Base-by-base conservation (phyloP, 139 green algal species). In the Chlamydomonas applanata region DNA sequence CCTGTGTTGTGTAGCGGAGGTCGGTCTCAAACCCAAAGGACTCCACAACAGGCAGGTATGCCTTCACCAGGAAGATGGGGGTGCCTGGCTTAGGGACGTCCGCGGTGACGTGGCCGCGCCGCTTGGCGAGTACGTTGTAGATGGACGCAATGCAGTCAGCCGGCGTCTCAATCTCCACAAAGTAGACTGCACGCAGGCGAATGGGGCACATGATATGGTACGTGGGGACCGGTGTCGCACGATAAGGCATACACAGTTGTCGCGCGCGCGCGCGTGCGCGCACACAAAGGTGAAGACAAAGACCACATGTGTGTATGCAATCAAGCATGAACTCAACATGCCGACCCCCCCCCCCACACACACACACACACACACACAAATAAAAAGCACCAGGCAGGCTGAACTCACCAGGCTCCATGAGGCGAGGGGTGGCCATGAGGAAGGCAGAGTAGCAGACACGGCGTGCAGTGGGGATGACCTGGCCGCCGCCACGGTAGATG, bases 1-100 rank as follows among this genome's bases (percentile, higher is more conserved):
- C 96, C 86, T 89, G 83, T 49, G 96, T 99, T 86, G 98, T 94
- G 77, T 97, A 98, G 25, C 96, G 83, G 64, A 99, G 79, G 83
- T 99, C 96, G 0, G 96, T 99, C 85, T 99, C 96, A 73, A 99
- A 99, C 16, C 96, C 96, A 74, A 99, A 99, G 66, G 76, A 91
- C 87, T 99, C 96, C 1, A 98, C 88, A 0, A 96, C 95, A 0
- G 96, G 96, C 60, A 99, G 77, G 70, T 92, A 92, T n/a, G 95
- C 95, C 79, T 94, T 91, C 74, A 97, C 89, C 3, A 95, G 82
- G 82, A 93, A 97, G 77, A 97, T 90, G 69, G 93, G 93, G 16
- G 93, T 97, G 52, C 93, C 93, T 5, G 93, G 90, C 75, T 92
- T 91, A 32, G 91, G 87, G 60, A 91, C 74, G 68, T 97, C 93